These are phyloP conservation scores for Zygoascus flipseniorum DNA, from an alignment of 805 yeast species.

Conservation along the genomic window DNA sequence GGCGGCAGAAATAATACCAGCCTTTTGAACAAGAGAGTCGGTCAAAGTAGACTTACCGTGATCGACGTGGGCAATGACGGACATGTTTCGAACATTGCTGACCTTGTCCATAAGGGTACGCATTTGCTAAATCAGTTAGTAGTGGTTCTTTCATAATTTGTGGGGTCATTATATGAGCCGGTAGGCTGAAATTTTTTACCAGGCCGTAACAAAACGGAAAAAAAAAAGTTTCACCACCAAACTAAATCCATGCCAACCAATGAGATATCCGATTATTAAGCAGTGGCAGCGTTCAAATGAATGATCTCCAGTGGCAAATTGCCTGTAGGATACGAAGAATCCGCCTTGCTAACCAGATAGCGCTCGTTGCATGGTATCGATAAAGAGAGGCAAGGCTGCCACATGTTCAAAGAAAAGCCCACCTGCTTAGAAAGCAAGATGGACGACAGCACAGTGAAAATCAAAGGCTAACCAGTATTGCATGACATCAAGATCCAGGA, in stretches of 20 bases:
- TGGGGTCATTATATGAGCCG: background rate
- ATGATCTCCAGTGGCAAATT: background rate
- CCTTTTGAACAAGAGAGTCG: conserved; percentile 97
- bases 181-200: too few relatives aligned
- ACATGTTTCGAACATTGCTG: conserved; percentile 99
- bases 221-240: too few relatives aligned
- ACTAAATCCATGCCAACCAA: too few relatives aligned
- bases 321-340: background rate
- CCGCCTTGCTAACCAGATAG: too few relatives aligned
- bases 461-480: background rate
- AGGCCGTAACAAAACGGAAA: too few relatives aligned
- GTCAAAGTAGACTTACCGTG: conserved; percentile 99
- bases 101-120: conserved; percentile 99
- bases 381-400: too few relatives aligned
- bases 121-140: conserved; percentile 53
- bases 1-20: conserved; percentile 99
- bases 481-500: too few relatives aligned
- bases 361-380: too few relatives aligned
- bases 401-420: too few relatives aligned
- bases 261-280: background rate
- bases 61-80: conserved; percentile 99
- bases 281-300: background rate
- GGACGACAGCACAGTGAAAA: background rate
- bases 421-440: background rate
- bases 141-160: background rate